Evolutionary conservation across 495 filamentous ascomycete species (phyloP), one percentile per base, ranked within the genome.

Genomic region (Sordaria brevicollis): DNA sequence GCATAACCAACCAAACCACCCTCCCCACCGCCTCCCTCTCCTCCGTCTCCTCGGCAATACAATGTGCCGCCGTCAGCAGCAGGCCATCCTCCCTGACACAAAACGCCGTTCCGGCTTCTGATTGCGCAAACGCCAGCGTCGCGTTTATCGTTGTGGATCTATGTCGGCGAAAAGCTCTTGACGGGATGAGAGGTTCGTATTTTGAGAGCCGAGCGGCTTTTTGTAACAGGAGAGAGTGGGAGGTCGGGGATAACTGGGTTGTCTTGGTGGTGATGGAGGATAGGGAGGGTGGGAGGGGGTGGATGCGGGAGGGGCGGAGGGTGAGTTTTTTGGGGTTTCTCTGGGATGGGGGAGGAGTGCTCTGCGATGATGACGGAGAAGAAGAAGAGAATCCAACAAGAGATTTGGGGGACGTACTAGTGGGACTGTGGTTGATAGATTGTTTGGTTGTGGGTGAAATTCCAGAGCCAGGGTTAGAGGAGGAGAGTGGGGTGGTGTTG

Each of bases 61-160:
- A 85, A 71, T 85, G 83, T 13, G 83, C 76, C 71, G 82, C 83
- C 17, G 82, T 86, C 36, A 86, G 69, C 11, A 86, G 71, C 35
- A 83, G 71, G 15, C 82, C 84, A 13, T 72, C 67, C 35, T 77
- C 38, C 2, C 77, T 73, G 35, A 85, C 80, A 68, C 80, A 85
- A n/a, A 84, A 78, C 3, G 84, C 82, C 5, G 81, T 84, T 33
- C 82, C 81, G 10, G 82, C 84, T 70, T 83, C 80, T 37, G 81
- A 74, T 68, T 83, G 83, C 35, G 80, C 82, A 66, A 85, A 86
- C 33, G 85, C 80, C 29, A 85, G 77, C 0, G 82, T 83, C 0
- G 83, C 76, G n/a, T 74, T 54, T 17, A 71, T 36, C 19, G 68
- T 57, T 1, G 11, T 8, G 21, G 38, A 6, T 36, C 66, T 66